Evolutionary conservation across 352 stramenopile species (phyloP).

Genomic region (Globisporangium splendens): DNA sequence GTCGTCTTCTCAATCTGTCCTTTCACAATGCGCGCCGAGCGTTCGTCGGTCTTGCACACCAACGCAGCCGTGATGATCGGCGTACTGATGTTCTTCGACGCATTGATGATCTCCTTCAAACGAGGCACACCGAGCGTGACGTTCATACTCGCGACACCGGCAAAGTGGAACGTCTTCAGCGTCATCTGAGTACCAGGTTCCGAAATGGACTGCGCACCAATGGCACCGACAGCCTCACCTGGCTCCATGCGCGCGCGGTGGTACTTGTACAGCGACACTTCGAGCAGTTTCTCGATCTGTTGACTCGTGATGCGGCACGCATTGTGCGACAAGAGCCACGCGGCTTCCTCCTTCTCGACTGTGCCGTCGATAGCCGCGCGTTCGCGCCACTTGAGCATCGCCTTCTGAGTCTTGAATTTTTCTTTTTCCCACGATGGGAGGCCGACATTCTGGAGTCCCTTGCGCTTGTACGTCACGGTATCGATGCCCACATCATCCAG

Average conservation of each 20-base stretch:
- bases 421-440: slow-evolving; percentile 48
- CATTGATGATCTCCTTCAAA: slow-evolving; percentile 97
- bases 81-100: slow-evolving; percentile 97
- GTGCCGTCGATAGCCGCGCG: slow-evolving; percentile 46
- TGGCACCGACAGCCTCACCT: slow-evolving; percentile 96
- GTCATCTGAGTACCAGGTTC: slow-evolving; percentile 97
- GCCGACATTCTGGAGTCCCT: slow-evolving; percentile 61
- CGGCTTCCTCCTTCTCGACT: slow-evolving; percentile 64
- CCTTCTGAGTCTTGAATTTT: slow-evolving; percentile 52
- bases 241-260: slow-evolving; percentile 89
- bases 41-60: slow-evolving; percentile 95
- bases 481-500: slow-evolving; percentile 47
- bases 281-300: slow-evolving; percentile 77
- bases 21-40: slow-evolving; percentile 97
- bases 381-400: slow-evolving; percentile 51
- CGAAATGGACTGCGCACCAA: slow-evolving; percentile 96
- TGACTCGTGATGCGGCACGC: slow-evolving; percentile 86
- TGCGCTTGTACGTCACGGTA: slow-evolving; percentile 57
- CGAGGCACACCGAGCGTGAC: slow-evolving; percentile 99
- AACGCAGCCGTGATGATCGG: slow-evolving; percentile 99
- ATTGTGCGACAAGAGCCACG: slow-evolving; percentile 87
- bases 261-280: slow-evolving; percentile 82
- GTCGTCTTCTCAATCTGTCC: slow-evolving; percentile 99
- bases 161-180: slow-evolving; percentile 99
- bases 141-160: slow-evolving; percentile 99